phyloP scores from a whole-genome alignment of 129 eudicot genomes.

The Kitagawia praeruptora region DNA sequence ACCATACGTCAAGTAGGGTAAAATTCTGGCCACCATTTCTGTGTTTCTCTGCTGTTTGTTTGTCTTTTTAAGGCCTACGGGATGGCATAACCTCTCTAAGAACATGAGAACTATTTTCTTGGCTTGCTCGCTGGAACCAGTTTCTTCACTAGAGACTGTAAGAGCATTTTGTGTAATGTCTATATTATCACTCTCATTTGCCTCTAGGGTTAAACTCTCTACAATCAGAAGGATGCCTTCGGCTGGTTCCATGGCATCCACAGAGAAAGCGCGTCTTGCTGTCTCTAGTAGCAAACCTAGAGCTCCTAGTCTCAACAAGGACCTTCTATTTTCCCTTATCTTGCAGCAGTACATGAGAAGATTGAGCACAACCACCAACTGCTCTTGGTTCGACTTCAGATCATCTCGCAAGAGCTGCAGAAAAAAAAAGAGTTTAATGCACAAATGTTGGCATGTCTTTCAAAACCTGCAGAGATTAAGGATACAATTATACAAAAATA shows the following conservation, averaged over 20 bases:
- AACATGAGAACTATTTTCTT: constrained; percentile 96
- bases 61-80: constrained; percentile 77
- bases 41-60: constrained; percentile 94
- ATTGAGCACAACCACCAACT: constrained; percentile 76
- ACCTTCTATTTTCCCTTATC: constrained; percentile 88
- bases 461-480: not conserved
- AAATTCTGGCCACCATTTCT: constrained; percentile 97
- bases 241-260: constrained; percentile 98
- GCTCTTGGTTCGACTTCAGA: constrained; percentile 93
- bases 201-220: constrained; percentile 86
- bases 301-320: constrained; percentile 76
- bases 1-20: constrained; percentile 96
- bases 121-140: constrained; percentile 89
- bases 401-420: constrained; percentile 86
- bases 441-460: not conserved
- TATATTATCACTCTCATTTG: constrained; percentile 87
- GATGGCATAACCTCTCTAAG: constrained; percentile 78
- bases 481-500: not conserved
- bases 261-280: constrained; percentile 91
- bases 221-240: constrained; percentile 96
- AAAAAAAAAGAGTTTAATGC: not conserved
- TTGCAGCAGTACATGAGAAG: constrained; percentile 94
- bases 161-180: constrained; percentile 65
- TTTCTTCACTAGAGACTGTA: constrained; percentile 75
- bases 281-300: constrained; percentile 82